phyloP scores from a whole-genome alignment of 805 yeast species.

The Candida easanensis region DNA sequence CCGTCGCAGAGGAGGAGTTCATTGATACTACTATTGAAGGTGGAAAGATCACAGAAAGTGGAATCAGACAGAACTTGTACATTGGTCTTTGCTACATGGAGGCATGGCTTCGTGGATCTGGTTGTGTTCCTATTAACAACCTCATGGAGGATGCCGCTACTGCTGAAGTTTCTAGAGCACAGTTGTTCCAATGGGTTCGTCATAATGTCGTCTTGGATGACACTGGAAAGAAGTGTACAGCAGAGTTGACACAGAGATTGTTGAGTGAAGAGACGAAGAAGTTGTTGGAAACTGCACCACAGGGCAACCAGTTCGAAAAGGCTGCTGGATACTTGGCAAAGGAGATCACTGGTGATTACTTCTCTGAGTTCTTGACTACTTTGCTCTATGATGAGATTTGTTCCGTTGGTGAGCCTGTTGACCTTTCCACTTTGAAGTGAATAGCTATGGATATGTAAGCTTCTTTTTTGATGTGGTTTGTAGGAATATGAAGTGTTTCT shows the following conservation, averaged over 20 bases:
- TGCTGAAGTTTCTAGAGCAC: conserved; percentile 83
- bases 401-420: conserved; percentile 30
- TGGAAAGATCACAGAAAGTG: conserved; percentile 64
- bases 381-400: conserved; percentile 65
- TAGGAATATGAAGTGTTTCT: too few relatives aligned
- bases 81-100: conserved; percentile 81
- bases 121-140: conserved; percentile 83
- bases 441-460: too few relatives aligned
- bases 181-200: conserved; percentile 80
- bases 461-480: too few relatives aligned
- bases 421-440: conserved; percentile 22
- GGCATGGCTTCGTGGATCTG: conserved; percentile 81
- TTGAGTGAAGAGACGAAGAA: conserved; percentile 62
- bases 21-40: conserved; percentile 61
- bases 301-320: conserved; percentile 59
- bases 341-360: conserved; percentile 67
- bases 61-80: conserved; percentile 67
- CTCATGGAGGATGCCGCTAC: conserved; percentile 92
- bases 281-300: conserved; percentile 41
- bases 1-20: conserved; percentile 54
- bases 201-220: conserved; percentile 61
- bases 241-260: conserved; percentile 53
- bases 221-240: conserved; percentile 54
- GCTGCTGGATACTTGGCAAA: conserved; percentile 71
- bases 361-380: conserved; percentile 74